Base-by-base conservation (phyloP, 73 alveolate genomes). In the Paramecium bursaria region DNA sequence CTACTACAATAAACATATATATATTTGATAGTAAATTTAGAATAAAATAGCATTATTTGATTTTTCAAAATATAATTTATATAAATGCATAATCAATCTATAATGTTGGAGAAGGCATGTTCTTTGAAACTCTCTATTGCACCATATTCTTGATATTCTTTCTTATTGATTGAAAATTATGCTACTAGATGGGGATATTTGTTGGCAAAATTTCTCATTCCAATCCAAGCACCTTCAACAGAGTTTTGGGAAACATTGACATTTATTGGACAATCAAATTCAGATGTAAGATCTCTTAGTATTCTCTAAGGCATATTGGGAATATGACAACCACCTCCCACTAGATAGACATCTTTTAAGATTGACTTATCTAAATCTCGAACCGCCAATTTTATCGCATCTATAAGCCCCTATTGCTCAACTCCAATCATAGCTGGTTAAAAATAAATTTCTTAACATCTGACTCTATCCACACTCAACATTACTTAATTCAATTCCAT, bases 371-470 rank as follows among this genome's bases (percentile, higher is more conserved):
- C 82, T 47, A 67, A 67, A 14, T 57, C 82, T 67, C 33, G 33
- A 14, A 47, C 49, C 21, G 82, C 33, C 44, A 67, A 67, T 67
- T 67, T 67, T 2, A 67, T 67, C 53, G 35, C 33, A 67, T 67
- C 82, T 0, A 67, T 57, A 25, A 67, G 21, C 0, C 82, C 82
- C 44, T 67, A 67, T 67, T 67, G 23, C 21, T 67, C 82, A 39
- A 35, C 55, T 33, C 82, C 82, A 35, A 67, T 42, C 2, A 67
- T 11, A 19, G n/a, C 6, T 0, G 82, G 82, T 67, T 67, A 67
- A 14, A 67, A 67, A 39, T 67, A 67, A 3, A 67, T 39, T 67
- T 67, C 82, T 67, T 67, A 67, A 19, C 82, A 67, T 42, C 82
- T 67, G 6, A 67, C 82, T 42, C 82, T 39, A 67, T 67, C 82